Percentiles rank a stretch among this genome's conserved stretches.
Evolutionary conservation across 148 eudicot genomes (phyloP).

Genomic region (Bassia scoparia): DNA sequence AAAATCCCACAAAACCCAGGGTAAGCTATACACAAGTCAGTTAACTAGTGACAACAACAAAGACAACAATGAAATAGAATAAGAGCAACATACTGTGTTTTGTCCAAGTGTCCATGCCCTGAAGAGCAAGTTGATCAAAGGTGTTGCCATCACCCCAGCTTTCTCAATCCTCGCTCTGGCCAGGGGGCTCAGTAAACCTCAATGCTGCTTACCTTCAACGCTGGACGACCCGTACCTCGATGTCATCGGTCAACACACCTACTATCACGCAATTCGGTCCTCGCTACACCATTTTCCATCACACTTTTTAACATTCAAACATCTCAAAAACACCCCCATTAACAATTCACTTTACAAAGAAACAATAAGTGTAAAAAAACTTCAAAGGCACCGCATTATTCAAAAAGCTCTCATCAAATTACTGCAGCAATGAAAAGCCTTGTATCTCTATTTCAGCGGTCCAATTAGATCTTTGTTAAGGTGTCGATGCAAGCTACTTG

Average conservation of each 20-base stretch:
- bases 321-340: too few species aligned
- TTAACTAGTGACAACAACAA: not conserved
- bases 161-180: constrained; percentile 95
- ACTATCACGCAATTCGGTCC: constrained; percentile 69
- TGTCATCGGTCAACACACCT: constrained; percentile 79
- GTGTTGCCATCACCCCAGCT: constrained; percentile 87
- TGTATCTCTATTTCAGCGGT: too few species aligned
- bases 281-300: constrained; percentile 35
- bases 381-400: too few species aligned
- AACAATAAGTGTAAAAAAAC: too few species aligned
- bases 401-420: too few species aligned
- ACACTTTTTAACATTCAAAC: not conserved
- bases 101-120: constrained; percentile 91
- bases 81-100: constrained; percentile 64
- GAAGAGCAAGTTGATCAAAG: constrained; percentile 88
- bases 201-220: constrained; percentile 70
- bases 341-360: too few species aligned
- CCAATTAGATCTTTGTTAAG: too few species aligned
- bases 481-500: too few species aligned
- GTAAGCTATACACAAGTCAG: not conserved
- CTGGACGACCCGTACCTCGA: constrained; percentile 62
- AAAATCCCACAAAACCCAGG: not conserved
- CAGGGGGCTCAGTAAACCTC: constrained; percentile 85
- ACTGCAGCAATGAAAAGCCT: too few species aligned
- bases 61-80: too few species aligned